Evolutionary conservation across 176 grass and related monocot genomes (phyloP), one percentile per base, ranked within the genome.

Genomic region (Sorghum bicolor): DNA sequence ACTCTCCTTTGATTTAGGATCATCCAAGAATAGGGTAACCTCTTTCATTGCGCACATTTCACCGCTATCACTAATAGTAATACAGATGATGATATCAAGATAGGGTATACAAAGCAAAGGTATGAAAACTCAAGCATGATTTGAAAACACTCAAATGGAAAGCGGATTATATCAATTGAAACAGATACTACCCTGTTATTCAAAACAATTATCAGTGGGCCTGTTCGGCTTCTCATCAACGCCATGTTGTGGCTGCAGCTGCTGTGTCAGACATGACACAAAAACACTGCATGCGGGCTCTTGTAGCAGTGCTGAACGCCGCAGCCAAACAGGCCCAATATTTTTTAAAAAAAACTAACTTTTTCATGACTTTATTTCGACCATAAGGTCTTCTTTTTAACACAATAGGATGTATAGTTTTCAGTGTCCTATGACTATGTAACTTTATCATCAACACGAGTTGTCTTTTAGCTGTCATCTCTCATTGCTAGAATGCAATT

Each of bases 11-110:
- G 96, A 99, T 87, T 99, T 99, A 47, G 93, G 67, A 90, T 99
- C 96, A 92, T 99, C 96, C 79, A 38, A 83, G 83, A 99, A 96
- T 74, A 99, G 88, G 25, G 93, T 99, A 68, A 99, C 96, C 86
- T 99, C 96, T 84, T 99, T 99, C 93, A 99, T 99, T 75, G 96
- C 96, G 85, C 96, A 99, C 96, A 99, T 99, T 88, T 99, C 93
- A 70, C 96, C 93, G 85, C 93, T 96, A 80, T 99, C 96, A 86
- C 96, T 96, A 61, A 61, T 61, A 58, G 55, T 58, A 61, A 36
- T 76, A 86, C n/a, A 72, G 26, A 84, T 60, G 37, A 44, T 38
- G 22, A 71, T 71, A 90, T 28, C n/a, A 74, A 70, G 87, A 80
- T 11, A 83, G 52, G 86, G 24, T 11, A 25, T 13, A 20, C 19